These are phyloP conservation scores for Colletotrichum sojae DNA, from an alignment of 2,329 filamentous ascomycete genomes.

Conservation along the genomic window DNA sequence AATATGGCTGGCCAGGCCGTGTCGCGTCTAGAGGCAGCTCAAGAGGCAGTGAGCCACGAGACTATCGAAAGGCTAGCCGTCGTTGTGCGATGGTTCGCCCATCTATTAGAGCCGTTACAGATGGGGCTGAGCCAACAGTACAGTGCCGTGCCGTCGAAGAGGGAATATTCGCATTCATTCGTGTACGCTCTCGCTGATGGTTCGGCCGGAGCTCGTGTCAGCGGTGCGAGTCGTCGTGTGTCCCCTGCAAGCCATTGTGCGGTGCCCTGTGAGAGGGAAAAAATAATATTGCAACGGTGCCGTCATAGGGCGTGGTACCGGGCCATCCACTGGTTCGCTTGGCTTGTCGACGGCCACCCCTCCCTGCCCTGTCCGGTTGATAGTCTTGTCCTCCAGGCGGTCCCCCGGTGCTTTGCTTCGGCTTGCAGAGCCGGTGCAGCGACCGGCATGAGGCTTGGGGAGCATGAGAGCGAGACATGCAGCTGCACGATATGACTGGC, in stretches of 20 bases:
- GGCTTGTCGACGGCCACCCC: background rate
- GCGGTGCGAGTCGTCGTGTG: constrained; percentile 19
- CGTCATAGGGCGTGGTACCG: constrained; percentile 20
- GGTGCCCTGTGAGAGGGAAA: background rate
- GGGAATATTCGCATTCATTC: background rate
- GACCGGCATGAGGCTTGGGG: constrained; percentile 31
- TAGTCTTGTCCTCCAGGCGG: constrained; percentile 3
- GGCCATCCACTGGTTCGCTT: background rate
- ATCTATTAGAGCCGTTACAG: background rate
- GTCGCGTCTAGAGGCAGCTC: background rate
- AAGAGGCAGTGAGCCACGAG: constrained; percentile 1
- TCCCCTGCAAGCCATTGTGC: constrained; percentile 1
- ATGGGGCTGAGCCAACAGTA: constrained; percentile 22
- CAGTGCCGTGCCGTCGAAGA: constrained; percentile 5
- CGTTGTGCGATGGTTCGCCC: background rate
- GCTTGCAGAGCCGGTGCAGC: constrained; percentile 30
- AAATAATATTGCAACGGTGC: background rate
- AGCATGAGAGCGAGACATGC: constrained; percentile 34
- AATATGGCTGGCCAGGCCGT: background rate
- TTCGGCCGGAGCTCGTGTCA: background rate
- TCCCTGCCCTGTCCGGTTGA: constrained; percentile 1
- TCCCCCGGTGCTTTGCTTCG: constrained; percentile 20
- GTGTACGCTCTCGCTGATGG: constrained; percentile 8
- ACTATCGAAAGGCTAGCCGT: constrained; percentile 24
- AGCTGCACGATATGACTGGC: constrained; percentile 34